Conservation (phyloP, 192 early-diverging fungal species). For the Gaertneriomyces sp. region DNA sequence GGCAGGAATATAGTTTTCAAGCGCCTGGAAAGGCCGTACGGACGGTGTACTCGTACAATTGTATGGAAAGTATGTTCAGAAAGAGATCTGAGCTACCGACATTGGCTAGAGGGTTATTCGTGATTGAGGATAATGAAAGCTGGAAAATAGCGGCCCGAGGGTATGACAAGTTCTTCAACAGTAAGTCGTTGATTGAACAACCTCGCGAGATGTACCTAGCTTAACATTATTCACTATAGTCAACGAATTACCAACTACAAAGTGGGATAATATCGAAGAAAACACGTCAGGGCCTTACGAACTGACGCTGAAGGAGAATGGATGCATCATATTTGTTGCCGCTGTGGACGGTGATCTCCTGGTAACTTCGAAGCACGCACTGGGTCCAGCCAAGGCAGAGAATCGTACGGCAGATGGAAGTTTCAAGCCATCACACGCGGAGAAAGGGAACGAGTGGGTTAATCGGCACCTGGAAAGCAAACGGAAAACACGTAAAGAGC, state of each 20-base stretch:
- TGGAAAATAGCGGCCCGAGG: slow-evolving; percentile 76
- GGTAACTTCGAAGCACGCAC: slow-evolving; percentile 85
- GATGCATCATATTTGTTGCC: slow-evolving; percentile 87
- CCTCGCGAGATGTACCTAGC: not conserved
- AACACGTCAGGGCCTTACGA: slow-evolving; percentile 83
- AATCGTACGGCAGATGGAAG: not conserved
- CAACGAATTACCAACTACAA: slow-evolving; percentile 28
- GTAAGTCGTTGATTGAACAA: slow-evolving; percentile 25
- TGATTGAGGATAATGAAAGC: slow-evolving; percentile 7
- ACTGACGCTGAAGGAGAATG: slow-evolving; percentile 93
- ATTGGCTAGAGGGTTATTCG: slow-evolving; percentile 78
- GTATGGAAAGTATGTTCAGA: slow-evolving; percentile 14
- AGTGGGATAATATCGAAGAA: slow-evolving; percentile 51
- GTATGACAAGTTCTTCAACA: slow-evolving; percentile 97
- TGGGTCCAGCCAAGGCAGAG: slow-evolving; percentile 30
- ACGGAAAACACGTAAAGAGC: slow-evolving; percentile 58
- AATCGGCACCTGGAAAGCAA: slow-evolving; percentile 56
- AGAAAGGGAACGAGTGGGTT: slow-evolving; percentile 71
- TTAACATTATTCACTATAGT: slow-evolving; percentile 6
- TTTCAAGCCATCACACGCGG: slow-evolving; percentile 52
- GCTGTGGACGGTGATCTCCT: slow-evolving; percentile 63
- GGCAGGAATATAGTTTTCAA: slow-evolving; percentile 7
- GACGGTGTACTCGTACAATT: slow-evolving; percentile 30
- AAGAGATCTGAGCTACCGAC: slow-evolving; percentile 54
- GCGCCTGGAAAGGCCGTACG: not conserved